Percentiles rank a stretch among this genome's conserved stretches.
Conservation (phyloP, 176 grass and related monocot genomes). For the Avena eriantha region DNA sequence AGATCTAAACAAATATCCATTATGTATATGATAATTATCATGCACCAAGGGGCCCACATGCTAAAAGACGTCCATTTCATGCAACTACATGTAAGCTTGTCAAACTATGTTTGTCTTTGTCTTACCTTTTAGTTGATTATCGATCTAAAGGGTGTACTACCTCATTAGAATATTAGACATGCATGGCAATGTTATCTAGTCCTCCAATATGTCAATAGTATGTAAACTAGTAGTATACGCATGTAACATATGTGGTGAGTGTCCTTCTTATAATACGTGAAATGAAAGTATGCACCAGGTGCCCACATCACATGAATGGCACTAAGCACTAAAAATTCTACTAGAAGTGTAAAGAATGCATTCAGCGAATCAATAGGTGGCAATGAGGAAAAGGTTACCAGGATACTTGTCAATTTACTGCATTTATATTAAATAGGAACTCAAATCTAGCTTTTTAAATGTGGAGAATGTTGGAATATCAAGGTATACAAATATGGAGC, state of each 20-base stretch:
- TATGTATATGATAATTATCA: too few relatives aligned
- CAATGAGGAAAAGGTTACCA: too few relatives aligned
- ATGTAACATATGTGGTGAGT: neutral
- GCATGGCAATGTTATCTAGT: neutral
- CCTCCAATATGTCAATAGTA: constrained; percentile 9
- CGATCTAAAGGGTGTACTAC: constrained; percentile 6
- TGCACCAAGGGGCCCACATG: neutral
- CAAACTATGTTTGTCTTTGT: neutral
- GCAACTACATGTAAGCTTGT: neutral
- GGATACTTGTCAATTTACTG: constrained; percentile 21
- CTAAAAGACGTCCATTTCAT: neutral
- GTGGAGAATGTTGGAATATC: constrained; percentile 20
- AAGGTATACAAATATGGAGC: constrained; percentile 15
- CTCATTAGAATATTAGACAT: constrained; percentile 1
- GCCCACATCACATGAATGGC: constrained; percentile 95
- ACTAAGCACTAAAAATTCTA: constrained; percentile 87
- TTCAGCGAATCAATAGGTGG: too few relatives aligned
- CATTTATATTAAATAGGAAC: constrained; percentile 13
- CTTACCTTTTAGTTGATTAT: constrained; percentile 18
- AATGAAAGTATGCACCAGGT: constrained; percentile 95
- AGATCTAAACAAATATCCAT: too few relatives aligned
- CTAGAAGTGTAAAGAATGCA: constrained; percentile 90
- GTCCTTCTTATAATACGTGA: constrained; percentile 78
- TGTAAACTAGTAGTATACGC: constrained; percentile 14
- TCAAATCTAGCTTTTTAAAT: constrained; percentile 28